Base-by-base conservation (phyloP, 2,329 filamentous ascomycete genomes). In the Ophiocordyceps australis region DNA sequence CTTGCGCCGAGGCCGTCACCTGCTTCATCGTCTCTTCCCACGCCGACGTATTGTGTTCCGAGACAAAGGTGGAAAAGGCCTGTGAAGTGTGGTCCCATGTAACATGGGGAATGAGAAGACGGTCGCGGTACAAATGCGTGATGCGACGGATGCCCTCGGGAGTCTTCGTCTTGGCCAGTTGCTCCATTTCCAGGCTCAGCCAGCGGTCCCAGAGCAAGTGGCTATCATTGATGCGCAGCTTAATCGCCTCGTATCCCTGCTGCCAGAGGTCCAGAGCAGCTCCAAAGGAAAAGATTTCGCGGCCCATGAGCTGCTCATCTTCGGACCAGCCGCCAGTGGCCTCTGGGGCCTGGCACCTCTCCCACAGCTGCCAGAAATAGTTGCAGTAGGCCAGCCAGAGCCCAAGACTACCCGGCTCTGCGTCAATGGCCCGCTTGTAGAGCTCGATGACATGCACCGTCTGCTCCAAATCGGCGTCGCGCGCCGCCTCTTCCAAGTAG, bases 341-440 rank as follows among this genome's bases (percentile, higher is more conserved):
- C 13, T 59, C 53, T 28, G 65, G 59, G 28, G 49, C 62, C 44
- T 74, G 67, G 38, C 67, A 71, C 35, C 68, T 66, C 26, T 61
- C 59, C 46, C 79, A 74, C 9, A 83, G 67, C 13, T 66, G 65
- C 60, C 74, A 74, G 34, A 85, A 71, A 50, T 75, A 86, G 39
- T 83, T 72, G 47, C 74, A 80, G 43, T 85, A 86, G 16, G 71
- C 63, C 31, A 73, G 62, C 80, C 80, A 89, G 21, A 86, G 55
- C 34, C 66, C 70, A 31, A 76, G 57, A 39, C 79, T 85, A 36
- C 65, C 72, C 9, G 76, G 74, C 48, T 86, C 79, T 27, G 78
- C 73, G 30, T 55, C 52, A 14, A 75, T 65, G 30, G 79, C 78
- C 36, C 63, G 65, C 37, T 75, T 71, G 50, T 72, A 82, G 23